These are phyloP conservation scores for Verticillium dahliae DNA, from an alignment of 2,329 filamentous ascomycete genomes.

Conservation along the genomic window DNA sequence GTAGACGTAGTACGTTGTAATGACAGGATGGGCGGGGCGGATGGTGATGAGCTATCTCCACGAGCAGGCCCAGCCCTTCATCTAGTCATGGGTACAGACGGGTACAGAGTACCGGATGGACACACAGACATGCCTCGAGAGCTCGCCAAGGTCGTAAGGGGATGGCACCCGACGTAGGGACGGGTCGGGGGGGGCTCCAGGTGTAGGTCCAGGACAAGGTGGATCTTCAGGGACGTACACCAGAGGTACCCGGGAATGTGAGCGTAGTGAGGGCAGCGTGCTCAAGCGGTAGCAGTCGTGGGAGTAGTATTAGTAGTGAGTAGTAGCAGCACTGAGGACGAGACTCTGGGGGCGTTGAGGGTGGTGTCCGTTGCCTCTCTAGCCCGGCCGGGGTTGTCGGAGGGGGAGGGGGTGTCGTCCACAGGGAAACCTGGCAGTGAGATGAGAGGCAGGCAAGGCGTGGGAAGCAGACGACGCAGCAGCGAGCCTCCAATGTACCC, in stretches of 20 bases:
- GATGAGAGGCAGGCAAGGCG: background rate
- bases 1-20: constrained; percentile 7
- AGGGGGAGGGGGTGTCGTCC: constrained; percentile 10
- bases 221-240: constrained; percentile 1
- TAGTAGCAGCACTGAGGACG: background rate
- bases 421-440: constrained; percentile 18
- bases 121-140: constrained; percentile 8
- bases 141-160: constrained; percentile 16
- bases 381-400: background rate
- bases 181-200: background rate
- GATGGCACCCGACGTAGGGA: background rate
- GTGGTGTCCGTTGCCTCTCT: background rate
- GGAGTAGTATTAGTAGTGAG: background rate
- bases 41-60: constrained; percentile 33
- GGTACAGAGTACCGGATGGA: background rate
- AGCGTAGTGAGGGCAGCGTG: background rate
- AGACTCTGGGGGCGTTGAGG: background rate
- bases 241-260: background rate
- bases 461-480: background rate
- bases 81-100: constrained; percentile 30
- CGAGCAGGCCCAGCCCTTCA: constrained; percentile 34
- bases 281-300: too few species aligned
- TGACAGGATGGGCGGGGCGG: constrained; percentile 30
- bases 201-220: background rate
- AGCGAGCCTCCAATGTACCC: background rate